Base-by-base conservation (phyloP, 352 stramenopile species). In the Globisporangium spiculum region DNA sequence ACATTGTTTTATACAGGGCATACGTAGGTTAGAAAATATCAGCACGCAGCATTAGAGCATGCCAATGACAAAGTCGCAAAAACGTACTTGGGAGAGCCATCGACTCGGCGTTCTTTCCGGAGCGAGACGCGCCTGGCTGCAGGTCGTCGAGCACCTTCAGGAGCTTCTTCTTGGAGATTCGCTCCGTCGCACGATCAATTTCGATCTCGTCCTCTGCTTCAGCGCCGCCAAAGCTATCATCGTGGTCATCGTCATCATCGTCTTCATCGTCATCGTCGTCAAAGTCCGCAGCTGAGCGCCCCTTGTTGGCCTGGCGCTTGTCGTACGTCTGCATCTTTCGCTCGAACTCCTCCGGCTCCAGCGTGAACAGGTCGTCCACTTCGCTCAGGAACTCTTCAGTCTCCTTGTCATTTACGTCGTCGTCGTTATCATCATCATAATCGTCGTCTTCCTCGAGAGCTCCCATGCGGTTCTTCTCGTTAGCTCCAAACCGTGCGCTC, bases 91-190 rank as follows among this genome's bases (percentile, higher is more conserved):
- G 69, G 2, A 65, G 54, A 50, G 68, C 30, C 72, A 90, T 90
- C n/a, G 73, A 75, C 66, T 90, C 80, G 0, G 62, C 65, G 38
- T 88, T 88, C 60, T 84, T 87, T 38, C 76, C 70, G 8, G 65
- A 44, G 34, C 70, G 44, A 24, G 44, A 52, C 18, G 18, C 74
- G 46, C 76, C 80, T 20, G 81, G 68, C 20, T 85, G 81, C 14
- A 94, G 65, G 12, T 91, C 86, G 63, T 75, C 75, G 26, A 94
- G 69, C n/a, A 91, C 74, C 60, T 91, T 89, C 0, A 92, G 59
- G 53, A 94, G 69, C 56, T 88, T 85, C 50, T 80, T 83, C 69
- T 89, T 93, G 0, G 83, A 79, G 53, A 94, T 94, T 8, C 79
- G 79, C 68, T 91, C 80, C 1, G 63, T 88, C 0, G 77, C 86